Evolutionary conservation across 169 alveolate genomes (phyloP).

Genomic region (Plasmodium vivax): DNA sequence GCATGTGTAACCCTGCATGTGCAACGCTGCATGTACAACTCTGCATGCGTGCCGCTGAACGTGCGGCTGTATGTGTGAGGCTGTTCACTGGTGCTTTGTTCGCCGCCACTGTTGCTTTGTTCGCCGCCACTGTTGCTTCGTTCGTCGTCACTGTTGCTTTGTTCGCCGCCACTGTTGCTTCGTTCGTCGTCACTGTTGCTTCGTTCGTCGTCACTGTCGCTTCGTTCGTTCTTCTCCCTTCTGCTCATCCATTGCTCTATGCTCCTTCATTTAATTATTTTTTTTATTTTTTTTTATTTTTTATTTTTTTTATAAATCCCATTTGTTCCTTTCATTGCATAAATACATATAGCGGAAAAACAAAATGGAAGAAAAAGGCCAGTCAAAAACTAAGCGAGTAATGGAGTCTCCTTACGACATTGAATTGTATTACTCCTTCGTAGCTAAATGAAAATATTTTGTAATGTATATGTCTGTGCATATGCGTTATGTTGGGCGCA

Average conservation of each 20-base stretch:
- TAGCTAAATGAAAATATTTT: not conserved
- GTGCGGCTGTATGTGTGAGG: not conserved
- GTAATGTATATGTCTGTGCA: not conserved
- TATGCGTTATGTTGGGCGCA: not conserved
- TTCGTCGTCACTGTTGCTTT: no score
- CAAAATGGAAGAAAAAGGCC: slow-evolving; percentile 37
- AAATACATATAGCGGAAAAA: slow-evolving; percentile 5
- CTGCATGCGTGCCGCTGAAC: not conserved
- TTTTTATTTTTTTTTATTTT: not conserved
- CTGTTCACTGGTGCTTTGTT: not conserved
- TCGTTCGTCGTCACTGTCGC: no score
- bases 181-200: no score
- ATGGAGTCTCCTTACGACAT: slow-evolving; percentile 59
- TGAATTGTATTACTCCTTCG: slow-evolving; percentile 18
- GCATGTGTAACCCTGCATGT: not conserved
- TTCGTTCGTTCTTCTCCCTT: not conserved
- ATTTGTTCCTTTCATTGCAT: not conserved
- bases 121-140: no score
- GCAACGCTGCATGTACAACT: no score
- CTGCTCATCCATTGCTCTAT: not conserved
- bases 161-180: no score
- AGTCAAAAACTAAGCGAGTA: slow-evolving; percentile 15
- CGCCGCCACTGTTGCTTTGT: no score
- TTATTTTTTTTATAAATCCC: not conserved
- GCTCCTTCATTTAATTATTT: not conserved